Percentiles rank a stretch among this genome's conserved stretches.
These are phyloP conservation scores for Neckera pumila DNA, from an alignment of 225 moss, liverwort and hornwort species.

Conservation along the genomic window DNA sequence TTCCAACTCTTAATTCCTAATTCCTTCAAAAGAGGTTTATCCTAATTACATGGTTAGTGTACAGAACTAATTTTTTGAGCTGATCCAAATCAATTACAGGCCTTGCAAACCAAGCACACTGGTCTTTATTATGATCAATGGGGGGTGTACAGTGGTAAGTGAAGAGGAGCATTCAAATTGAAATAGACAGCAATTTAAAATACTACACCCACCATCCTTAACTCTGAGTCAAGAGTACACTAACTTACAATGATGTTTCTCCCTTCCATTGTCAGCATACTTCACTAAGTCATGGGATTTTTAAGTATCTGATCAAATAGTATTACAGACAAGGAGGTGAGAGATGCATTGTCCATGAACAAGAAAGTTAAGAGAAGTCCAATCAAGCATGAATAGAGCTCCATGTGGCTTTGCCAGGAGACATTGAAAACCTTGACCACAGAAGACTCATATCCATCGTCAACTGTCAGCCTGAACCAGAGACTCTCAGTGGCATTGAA, in stretches of 20 bases:
- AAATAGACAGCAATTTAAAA: background rate
- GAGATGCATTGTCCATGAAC: background rate
- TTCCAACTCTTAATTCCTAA: background rate
- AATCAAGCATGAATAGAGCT: background rate
- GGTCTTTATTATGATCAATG: background rate
- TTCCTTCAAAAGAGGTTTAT: background rate
- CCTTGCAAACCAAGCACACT: background rate
- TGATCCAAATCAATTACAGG: background rate
- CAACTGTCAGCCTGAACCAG: background rate
- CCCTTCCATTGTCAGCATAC: background rate
- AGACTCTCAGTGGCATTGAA: background rate
- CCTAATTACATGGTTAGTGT: background rate
- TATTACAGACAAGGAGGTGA: background rate
- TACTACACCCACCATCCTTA: constrained; percentile 4
- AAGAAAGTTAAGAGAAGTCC: background rate
- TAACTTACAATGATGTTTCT: constrained; percentile 15
- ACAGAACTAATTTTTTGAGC: background rate
- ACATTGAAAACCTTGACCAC: constrained; percentile 2
- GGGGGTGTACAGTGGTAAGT: constrained; percentile 1
- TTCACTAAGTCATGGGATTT: background rate
- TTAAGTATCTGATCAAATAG: background rate
- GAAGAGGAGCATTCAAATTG: background rate
- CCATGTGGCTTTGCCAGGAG: background rate
- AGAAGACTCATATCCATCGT: background rate
- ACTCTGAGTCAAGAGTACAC: background rate